Base-by-base conservation (phyloP, 1,284 basidiomycete genomes). In the Heterobasidion parviporum region DNA sequence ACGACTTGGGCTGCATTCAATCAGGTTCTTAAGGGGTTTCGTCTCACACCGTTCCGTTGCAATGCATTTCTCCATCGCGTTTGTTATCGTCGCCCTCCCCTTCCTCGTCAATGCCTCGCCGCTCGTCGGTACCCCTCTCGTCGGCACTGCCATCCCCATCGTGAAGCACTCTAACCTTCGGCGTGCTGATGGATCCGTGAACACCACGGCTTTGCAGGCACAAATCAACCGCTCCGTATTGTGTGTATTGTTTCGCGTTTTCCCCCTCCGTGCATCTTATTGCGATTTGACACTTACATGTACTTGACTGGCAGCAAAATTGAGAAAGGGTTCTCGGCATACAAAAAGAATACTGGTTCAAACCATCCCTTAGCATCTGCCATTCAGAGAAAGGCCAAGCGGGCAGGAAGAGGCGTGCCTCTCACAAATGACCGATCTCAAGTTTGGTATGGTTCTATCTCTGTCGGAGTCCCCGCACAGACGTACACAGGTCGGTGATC, bases 361-460 rank as follows among this genome's bases (percentile, higher is more conserved):
- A 33, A 1, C 2, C 60, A 62, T 33, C 51, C 61, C 3, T 43
- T 57, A 34, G 18, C 46, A 9, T 18, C 14, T 32, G 18, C 16
- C 2, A 14, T 53, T n/a, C 14, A 16, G 16, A 12, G 1, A 1
- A 20, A 20, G 5, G 14, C n/a, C 44, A 62, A 62, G 55, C 59
- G 62, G 14, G 52, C 36, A 3, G 43, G 34, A 12, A 59, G 58
- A 41, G 38, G 34, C 15, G 57, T 45, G 16, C 26, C 63, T 1
- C 59, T 67, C 26, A 58, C 46, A 1, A 54, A 62, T 48, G 54
- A 62, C 49, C 18, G 57, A 38, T 55, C 51, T 3, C 50, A 59
- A 33, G 52, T 67, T 7, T 69, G 68, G 68, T 61, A 64, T 36
- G 68, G 69, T 7, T 10, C 46, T 5, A 65, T 69, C 38, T 56